These are phyloP conservation scores for Leccinum incarnatum DNA, from an alignment of 768 basidiomycete species.

Conservation along the genomic window DNA sequence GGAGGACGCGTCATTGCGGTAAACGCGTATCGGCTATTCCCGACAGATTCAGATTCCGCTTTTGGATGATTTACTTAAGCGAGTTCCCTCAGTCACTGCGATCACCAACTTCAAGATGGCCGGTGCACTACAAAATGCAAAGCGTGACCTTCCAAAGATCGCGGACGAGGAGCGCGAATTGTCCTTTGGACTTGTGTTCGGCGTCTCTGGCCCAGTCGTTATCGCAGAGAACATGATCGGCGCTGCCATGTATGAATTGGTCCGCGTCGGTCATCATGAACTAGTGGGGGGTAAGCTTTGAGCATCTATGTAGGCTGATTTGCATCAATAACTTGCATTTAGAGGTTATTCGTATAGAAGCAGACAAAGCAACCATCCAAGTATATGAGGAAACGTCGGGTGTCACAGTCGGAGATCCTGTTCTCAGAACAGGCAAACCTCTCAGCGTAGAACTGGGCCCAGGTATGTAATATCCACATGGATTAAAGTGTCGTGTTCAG, in stretches of 20 bases:
- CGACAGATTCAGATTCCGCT: constrained; percentile 29
- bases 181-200: constrained; percentile 83
- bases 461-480: constrained; percentile 47
- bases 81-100: neutral
- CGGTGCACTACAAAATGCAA: constrained; percentile 89
- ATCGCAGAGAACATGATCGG: constrained; percentile 94
- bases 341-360: constrained; percentile 99
- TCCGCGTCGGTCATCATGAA: constrained; percentile 97
- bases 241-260: constrained; percentile 96
- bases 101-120: constrained; percentile 57
- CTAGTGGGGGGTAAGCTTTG: constrained; percentile 81
- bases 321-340: constrained; percentile 15
- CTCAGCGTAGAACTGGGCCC: constrained; percentile 97
- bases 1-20: constrained; percentile 37
- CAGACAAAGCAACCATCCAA: constrained; percentile 97
- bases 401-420: constrained; percentile 98
- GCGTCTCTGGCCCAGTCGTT: constrained; percentile 98
- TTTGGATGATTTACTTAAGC: constrained; percentile 18
- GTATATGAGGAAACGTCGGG: constrained; percentile 99
- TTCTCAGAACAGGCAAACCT: constrained; percentile 95
- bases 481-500: constrained; percentile 1
- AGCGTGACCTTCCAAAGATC: constrained; percentile 83
- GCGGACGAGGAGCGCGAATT: constrained; percentile 88
- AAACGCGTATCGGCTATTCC: constrained; percentile 28
- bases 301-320: neutral